Base-by-base conservation (phyloP, 2,329 filamentous ascomycete species). In the Juglanconis oblonga region DNA sequence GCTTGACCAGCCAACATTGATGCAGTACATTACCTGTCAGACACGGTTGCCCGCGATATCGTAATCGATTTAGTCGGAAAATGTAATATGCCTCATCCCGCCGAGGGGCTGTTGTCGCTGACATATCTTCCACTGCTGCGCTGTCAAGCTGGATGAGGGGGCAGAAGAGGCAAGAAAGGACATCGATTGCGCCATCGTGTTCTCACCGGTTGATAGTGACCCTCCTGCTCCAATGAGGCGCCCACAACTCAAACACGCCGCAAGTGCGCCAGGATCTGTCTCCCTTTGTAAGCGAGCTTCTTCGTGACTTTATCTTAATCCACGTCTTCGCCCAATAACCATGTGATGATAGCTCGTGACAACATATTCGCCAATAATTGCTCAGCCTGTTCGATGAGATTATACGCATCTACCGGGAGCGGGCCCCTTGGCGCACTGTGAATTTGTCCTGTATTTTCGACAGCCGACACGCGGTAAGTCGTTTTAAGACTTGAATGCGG, bases 311-410 rank as follows among this genome's bases (percentile, higher is more conserved):
- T 57, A 54, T 60, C 53, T 57, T 31, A 33, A 35, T 10, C 45
- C 40, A 36, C 29, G 48, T 44, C 57, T 45, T 40, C 35, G 38
- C 42, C 56, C 36, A 32, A 47, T 36, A 6, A 31, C 49, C 45
- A 38, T 38, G 35, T 33, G 24, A 32, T 29, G 9, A 32, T 9
- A 32, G 29, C 33, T 40, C 51, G 61, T 60, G 54, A 55, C 61
- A 60, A 61, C 57, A 62, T 61, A 57, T 60, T 62, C 54, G 61
- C 61, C 32, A 60, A 52, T 51, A 42, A 50, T 62, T 47, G 58
- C 45, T 54, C 52, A 53, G 24, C 47, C 57, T 55, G 58, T 44
- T 55, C n/a, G 50, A 61, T 57, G 42, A 17, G 13, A 11, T 55
- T 17, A 45, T 24, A 31, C 14, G 17, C 2, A 4, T 42, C 17